Evolutionary conservation across 1,284 basidiomycete genomes (phyloP), one percentile per base, ranked within the genome.

Genomic region (Prillingera fragicola): DNA sequence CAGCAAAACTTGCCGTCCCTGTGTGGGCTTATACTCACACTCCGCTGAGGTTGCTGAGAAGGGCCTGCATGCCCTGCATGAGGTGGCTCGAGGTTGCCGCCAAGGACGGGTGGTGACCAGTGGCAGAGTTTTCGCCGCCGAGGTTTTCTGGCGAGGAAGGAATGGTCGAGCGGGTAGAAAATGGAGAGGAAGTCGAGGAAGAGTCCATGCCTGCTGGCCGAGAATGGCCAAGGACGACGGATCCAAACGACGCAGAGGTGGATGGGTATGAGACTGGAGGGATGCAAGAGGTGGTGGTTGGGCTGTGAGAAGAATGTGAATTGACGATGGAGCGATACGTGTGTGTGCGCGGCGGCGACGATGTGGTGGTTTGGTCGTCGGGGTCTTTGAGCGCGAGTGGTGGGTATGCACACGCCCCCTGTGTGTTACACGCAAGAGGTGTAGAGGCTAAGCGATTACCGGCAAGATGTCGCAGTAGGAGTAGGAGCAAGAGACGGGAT

Each of bases 101-200:
- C 24, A 43, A 51, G 43, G 37, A 8, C 38, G 29, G 40, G 37
- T 50, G 29, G 32, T 32, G 25, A 31, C 22, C 33, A 38, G 40
- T 22, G 22, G 25, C 38, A 39, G 17, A 21, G 34, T 38, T 50
- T 28, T 54, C 47, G 52, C 46, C 52, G 41, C 38, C 24, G 29
- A 45, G 21, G 22, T 50, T 49, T 19, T 67, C 65, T 14, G 65
- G 62, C 7, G 59, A 64, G 13, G 63, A 60, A 1, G 59, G 46
- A 25, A 57, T 51, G 12, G 61, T 62, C 4, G 64, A 65, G 18
- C 56, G 50, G 9, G 53, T 41, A 10, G 62, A 63, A 39, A 62
- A 64, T 10, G 63, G 62, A 12, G 62, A 64, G 14, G 57, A 59
- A 22, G 59, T 48, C 10, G 51, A 60, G 17, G 63, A 59, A 9